Evolutionary conservation across 805 yeast species (phyloP), one percentile per base, ranked within the genome.

Genomic region (Pichia exigua): DNA sequence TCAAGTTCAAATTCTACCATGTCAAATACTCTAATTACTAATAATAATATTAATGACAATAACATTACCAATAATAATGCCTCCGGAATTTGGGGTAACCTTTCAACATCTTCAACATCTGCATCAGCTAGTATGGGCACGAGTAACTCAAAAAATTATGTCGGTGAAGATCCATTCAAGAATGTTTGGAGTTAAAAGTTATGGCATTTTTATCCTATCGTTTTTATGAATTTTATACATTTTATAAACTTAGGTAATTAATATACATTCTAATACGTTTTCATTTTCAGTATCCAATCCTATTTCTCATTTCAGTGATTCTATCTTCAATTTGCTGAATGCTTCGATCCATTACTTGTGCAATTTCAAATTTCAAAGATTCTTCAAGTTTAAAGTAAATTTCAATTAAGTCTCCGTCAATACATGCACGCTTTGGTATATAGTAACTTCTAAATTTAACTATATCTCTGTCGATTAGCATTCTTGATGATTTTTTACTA

Each of bases 401-500:
- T 59, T 89, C 97, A 46, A 92, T 72, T 17, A 87, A 70, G 63
- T 94, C 98, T 11, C 99, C 99, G 67, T 94, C 97, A 42, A 94
- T 75, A 2, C 86, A 82, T 47, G 80, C 76, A 56, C 82, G 83
- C 2, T 76, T 78, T 0, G 97, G 97, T n/a, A 79, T 81, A 64
- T 88, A 89, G 61, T 84, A 85, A 48, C 97, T 76, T 50, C 97
- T 70, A 63, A 75, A 91, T 51, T 76, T 77, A 55, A 78, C 53
- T 52, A 83, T 87, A 55, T 85, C 85, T 51, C 94, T 73, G 0
- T 85, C 92, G 3, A 82, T 72, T 15, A 81, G 51, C 8, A 41
- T 44, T 35, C 43, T 45, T 4, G n/a, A 18, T 73, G 65, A 54
- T 62, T 60, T 13, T 61, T 51, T 44, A 60, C 63, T 22, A 66